Evolutionary conservation across 768 basidiomycete genomes (phyloP).

Genomic region (Leucocoprinus birnbaumii): DNA sequence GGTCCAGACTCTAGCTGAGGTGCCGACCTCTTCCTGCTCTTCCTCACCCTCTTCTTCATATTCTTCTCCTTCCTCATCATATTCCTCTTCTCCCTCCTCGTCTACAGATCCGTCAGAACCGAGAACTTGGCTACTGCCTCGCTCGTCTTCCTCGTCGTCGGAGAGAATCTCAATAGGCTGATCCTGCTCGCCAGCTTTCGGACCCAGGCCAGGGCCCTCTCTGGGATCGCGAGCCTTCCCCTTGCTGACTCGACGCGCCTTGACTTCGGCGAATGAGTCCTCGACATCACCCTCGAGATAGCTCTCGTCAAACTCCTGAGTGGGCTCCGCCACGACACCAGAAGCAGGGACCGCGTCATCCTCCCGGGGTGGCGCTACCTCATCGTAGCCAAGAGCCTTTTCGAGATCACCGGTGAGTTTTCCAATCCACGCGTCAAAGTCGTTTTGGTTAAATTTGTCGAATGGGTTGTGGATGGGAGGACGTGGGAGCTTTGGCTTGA

Average conservation of each 20-base stretch:
- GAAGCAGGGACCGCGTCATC: neutral
- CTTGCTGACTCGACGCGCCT: conserved; percentile 44
- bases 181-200: conserved; percentile 27
- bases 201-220: conserved; percentile 53
- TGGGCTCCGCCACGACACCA: neutral
- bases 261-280: conserved; percentile 55
- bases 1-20: neutral
- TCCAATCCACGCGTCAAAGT: conserved; percentile 72
- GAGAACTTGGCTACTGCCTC: conserved; percentile 20
- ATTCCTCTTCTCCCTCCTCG: conserved; percentile 17
- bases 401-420: conserved; percentile 57
- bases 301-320: conserved; percentile 4
- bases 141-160: conserved; percentile 29
- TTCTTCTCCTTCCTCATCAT: conserved; percentile 16
- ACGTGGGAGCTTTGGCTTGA: conserved; percentile 21
- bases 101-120: conserved; percentile 20
- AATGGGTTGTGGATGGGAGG: conserved; percentile 69
- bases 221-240: conserved; percentile 63
- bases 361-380: conserved; percentile 17
- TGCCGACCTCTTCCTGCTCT: conserved; percentile 23
- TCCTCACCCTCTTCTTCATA: conserved; percentile 18
- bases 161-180: conserved; percentile 47
- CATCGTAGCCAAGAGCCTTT: conserved; percentile 54
- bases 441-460: conserved; percentile 64
- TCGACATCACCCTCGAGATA: conserved; percentile 35